Conservation (phyloP, 768 basidiomycete genomes). For the Cystobasidium tubakii region DNA sequence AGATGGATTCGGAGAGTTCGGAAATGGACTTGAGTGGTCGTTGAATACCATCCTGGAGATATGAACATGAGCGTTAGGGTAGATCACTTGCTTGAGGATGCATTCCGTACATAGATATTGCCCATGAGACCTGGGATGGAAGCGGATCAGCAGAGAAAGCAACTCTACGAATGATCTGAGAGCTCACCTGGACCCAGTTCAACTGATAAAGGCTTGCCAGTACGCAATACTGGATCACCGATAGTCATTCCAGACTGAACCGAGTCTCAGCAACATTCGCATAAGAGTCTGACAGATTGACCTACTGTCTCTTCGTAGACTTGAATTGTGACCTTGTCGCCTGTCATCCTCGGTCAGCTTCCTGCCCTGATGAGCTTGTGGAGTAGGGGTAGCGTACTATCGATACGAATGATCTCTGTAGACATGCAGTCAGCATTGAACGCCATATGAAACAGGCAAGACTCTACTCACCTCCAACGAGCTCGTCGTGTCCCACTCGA, state of each 20-base stretch:
- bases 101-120: constrained; percentile 98
- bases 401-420: constrained; percentile 93
- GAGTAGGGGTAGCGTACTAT: constrained; percentile 47
- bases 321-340: constrained; percentile 96
- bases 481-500: constrained; percentile 94
- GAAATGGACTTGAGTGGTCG: constrained; percentile 69
- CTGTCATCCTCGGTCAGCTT: constrained; percentile 42
- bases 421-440: constrained; percentile 5
- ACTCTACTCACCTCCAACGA: constrained; percentile 71
- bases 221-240: constrained; percentile 93
- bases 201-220: constrained; percentile 94
- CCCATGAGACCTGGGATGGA: constrained; percentile 74
- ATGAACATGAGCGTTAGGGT: not conserved
- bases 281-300: too few species aligned
- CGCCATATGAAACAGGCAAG: constrained; percentile 43
- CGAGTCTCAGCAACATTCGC: constrained; percentile 12
- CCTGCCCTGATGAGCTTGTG: not conserved
- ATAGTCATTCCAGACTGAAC: constrained; percentile 81
- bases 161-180: too few species aligned
- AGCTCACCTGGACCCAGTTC: constrained; percentile 87
- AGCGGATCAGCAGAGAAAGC: constrained; percentile 1
- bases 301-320: constrained; percentile 79
- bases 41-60: constrained; percentile 44
- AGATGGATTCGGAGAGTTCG: constrained; percentile 96
- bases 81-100: not conserved